Conservation (phyloP, 2,329 filamentous ascomycete genomes). For the Ceratocystiopsis minuta region DNA sequence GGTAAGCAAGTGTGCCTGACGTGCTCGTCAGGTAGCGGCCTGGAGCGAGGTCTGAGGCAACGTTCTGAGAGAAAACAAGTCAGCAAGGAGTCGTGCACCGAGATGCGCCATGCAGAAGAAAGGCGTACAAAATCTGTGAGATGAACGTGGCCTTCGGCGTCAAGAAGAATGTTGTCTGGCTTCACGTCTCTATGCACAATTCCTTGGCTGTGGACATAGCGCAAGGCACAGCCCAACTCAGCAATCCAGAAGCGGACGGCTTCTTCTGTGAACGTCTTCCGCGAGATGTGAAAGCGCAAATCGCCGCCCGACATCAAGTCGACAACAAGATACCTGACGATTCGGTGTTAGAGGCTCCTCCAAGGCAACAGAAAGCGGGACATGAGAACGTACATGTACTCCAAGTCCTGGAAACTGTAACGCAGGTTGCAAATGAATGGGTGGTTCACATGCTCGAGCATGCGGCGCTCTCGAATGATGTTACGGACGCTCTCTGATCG, state of each 20-base stretch:
- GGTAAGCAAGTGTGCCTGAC: conserved; percentile 86
- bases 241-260: conserved; percentile 95
- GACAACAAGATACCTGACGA: conserved; percentile 78
- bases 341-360: background rate
- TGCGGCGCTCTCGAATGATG: conserved; percentile 90
- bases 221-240: conserved; percentile 76
- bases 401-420: conserved; percentile 97
- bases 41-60: conserved; percentile 80
- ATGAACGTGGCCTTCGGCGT: conserved; percentile 85
- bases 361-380: background rate
- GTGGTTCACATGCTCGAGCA: conserved; percentile 96
- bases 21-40: conserved; percentile 80
- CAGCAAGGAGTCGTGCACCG: background rate
- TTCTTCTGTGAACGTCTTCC: conserved; percentile 95
- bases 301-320: conserved; percentile 97
- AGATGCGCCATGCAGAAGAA: no score
- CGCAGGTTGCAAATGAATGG: conserved; percentile 96
- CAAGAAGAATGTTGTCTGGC: conserved; percentile 77
- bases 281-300: conserved; percentile 88
- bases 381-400: conserved; percentile 60
- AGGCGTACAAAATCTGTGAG: conserved; percentile 79
- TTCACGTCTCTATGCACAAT: conserved; percentile 88
- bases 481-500: conserved; percentile 95
- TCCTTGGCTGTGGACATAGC: conserved; percentile 69
- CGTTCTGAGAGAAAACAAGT: conserved; percentile 45